phyloP scores from a whole-genome alignment of 306 rosid genomes.

The Myrica gale region DNA sequence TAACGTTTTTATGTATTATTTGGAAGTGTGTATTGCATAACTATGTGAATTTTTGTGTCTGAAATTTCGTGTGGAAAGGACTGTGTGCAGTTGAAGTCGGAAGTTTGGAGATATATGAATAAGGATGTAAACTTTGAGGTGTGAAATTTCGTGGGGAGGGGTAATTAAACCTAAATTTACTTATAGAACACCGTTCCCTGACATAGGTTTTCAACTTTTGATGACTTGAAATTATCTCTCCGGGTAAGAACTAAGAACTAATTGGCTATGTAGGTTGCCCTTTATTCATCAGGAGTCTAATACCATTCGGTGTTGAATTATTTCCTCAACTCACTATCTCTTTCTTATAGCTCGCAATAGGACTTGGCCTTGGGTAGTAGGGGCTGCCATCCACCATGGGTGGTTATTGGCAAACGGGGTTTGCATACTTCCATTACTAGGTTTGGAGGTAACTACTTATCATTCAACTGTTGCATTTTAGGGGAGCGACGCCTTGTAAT shows the following conservation, averaged over 20 bases:
- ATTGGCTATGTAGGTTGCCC: background rate
- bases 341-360: background rate
- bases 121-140: background rate
- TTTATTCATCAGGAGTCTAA: slow-evolving; percentile 2
- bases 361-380: background rate
- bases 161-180: slow-evolving; percentile 5
- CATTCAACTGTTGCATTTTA: background rate
- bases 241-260: background rate
- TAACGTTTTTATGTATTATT: too few species aligned
- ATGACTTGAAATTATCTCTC: slow-evolving; percentile 11
- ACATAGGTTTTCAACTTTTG: slow-evolving; percentile 17
- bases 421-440: background rate
- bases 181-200: background rate
- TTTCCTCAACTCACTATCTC: background rate
- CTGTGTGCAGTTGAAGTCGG: background rate
- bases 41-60: background rate
- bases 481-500: background rate
- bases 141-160: slow-evolving; percentile 5
- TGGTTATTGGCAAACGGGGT: too few species aligned
- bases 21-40: background rate
- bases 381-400: background rate
- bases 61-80: background rate
- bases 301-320: background rate
- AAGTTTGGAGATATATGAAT: background rate
- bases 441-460: background rate